A percentile compares a stretch with the other conserved stretches of the same genome.
phyloP scores from a whole-genome alignment of 179 eudicot species.

The Beta macrorhiza region DNA sequence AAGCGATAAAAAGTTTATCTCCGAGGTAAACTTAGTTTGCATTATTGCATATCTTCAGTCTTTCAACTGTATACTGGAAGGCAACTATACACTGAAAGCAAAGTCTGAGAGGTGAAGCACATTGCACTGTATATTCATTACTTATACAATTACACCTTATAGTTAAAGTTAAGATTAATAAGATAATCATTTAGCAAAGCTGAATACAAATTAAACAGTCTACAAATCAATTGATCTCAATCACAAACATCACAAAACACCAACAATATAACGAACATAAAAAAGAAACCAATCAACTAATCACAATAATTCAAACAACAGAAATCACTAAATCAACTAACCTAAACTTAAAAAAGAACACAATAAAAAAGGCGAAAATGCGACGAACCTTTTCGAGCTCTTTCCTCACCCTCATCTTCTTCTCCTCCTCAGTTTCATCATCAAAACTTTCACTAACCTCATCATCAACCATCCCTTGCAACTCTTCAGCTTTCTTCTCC shows the following conservation, averaged over 20 bases:
- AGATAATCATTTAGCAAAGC: background rate
- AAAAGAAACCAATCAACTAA: too few relatives aligned
- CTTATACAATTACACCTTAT: too few relatives aligned
- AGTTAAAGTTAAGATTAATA: too few relatives aligned
- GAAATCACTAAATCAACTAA: background rate
- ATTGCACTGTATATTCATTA: too few relatives aligned
- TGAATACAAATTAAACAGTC: background rate
- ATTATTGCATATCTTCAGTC: too few relatives aligned
- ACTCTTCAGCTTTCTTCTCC: slow-evolving; percentile 79
- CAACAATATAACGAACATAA: background rate
- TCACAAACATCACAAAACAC: background rate
- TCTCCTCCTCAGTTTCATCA: slow-evolving; percentile 68
- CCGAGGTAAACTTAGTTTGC: too few relatives aligned
- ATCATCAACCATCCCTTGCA: slow-evolving; percentile 44
- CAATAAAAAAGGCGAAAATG: background rate
- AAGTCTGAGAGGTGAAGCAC: too few relatives aligned
- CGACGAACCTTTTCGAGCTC: slow-evolving; percentile 72
- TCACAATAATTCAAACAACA: background rate
- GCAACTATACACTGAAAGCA: too few relatives aligned
- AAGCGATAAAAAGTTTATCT: too few relatives aligned
- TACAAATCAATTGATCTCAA: background rate
- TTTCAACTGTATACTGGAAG: too few relatives aligned
- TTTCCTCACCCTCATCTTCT: slow-evolving; percentile 70
- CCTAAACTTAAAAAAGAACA: background rate
- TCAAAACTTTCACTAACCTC: slow-evolving; percentile 25